Evolutionary conservation across 2,329 filamentous ascomycete species (phyloP).

Genomic region (Aspergillus latus): DNA sequence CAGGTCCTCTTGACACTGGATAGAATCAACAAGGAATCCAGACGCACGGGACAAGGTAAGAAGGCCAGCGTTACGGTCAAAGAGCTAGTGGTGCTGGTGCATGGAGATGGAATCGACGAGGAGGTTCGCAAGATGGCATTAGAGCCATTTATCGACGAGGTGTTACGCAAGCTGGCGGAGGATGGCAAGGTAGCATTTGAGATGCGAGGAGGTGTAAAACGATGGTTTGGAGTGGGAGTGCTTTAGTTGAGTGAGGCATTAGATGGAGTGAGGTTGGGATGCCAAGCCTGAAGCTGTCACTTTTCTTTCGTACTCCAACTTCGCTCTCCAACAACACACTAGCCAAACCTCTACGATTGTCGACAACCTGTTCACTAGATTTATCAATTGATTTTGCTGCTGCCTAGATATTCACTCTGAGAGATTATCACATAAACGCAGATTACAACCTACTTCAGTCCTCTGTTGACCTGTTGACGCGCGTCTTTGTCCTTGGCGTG

Average conservation of each 20-base stretch:
- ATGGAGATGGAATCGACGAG: conserved; percentile 40
- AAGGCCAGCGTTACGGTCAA: conserved; percentile 41
- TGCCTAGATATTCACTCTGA: not conserved
- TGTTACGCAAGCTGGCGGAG: conserved; percentile 46
- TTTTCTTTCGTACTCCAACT: not conserved
- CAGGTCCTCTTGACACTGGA: conserved; percentile 41
- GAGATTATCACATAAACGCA: not conserved
- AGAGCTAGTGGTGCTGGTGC: conserved; percentile 46
- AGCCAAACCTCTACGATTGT: not conserved
- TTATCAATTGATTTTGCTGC: not conserved
- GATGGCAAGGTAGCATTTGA: conserved; percentile 47
- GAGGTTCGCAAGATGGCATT: conserved; percentile 38
- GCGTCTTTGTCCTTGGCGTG: not conserved
- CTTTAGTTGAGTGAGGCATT: not conserved
- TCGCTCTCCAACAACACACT: not conserved
- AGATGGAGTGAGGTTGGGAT: conserved; percentile 1
- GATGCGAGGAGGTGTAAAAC: conserved; percentile 36
- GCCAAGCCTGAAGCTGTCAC: not conserved
- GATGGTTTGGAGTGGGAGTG: conserved; percentile 36
- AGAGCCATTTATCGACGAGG: conserved; percentile 48
- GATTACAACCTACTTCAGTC: not conserved
- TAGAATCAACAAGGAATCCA: not conserved
- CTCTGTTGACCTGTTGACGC: not conserved
- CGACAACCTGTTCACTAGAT: not conserved
- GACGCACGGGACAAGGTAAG: conserved; percentile 15